phyloP scores from a whole-genome alignment of 1,139 yeast species.

The Wickerhamomyces sp. region DNA sequence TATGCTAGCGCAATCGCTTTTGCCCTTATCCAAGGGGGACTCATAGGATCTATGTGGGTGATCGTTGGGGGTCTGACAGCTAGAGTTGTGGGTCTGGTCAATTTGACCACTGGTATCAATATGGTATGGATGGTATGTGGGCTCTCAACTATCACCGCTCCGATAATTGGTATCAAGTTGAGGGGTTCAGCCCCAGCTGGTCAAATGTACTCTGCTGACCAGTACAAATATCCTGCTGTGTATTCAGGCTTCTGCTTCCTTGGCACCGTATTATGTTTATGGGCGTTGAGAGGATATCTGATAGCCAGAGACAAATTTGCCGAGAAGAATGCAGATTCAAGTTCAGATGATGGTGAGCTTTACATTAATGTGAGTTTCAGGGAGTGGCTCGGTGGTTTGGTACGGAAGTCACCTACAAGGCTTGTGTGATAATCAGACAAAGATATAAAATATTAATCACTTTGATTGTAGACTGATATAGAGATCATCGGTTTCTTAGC shows the following conservation, averaged over 20 bases:
- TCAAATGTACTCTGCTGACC: background rate
- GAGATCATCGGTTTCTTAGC: constrained; percentile 29
- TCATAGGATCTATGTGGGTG: constrained; percentile 36
- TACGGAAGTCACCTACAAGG: too few species aligned
- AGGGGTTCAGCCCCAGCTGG: background rate
- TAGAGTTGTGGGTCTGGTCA: background rate
- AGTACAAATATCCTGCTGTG: background rate
- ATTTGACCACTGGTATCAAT: background rate
- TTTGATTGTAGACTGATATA: background rate
- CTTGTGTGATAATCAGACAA: too few species aligned
- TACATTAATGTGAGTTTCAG: background rate
- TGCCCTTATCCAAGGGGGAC: constrained; percentile 38
- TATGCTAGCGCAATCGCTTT: constrained; percentile 41
- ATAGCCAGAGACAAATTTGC: background rate
- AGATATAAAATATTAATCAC: too few species aligned
- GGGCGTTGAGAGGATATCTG: background rate
- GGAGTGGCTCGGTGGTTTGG: too few species aligned
- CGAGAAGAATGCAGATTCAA: background rate
- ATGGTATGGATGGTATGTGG: background rate
- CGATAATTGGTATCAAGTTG: background rate
- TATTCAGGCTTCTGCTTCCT: background rate
- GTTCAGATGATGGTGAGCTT: background rate
- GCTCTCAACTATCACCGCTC: background rate
- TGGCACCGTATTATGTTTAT: background rate
- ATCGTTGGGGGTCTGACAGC: background rate